These are phyloP conservation scores for Umbilicaria muhlenbergii DNA, from an alignment of 495 filamentous ascomycete species.

Conservation along the genomic window DNA sequence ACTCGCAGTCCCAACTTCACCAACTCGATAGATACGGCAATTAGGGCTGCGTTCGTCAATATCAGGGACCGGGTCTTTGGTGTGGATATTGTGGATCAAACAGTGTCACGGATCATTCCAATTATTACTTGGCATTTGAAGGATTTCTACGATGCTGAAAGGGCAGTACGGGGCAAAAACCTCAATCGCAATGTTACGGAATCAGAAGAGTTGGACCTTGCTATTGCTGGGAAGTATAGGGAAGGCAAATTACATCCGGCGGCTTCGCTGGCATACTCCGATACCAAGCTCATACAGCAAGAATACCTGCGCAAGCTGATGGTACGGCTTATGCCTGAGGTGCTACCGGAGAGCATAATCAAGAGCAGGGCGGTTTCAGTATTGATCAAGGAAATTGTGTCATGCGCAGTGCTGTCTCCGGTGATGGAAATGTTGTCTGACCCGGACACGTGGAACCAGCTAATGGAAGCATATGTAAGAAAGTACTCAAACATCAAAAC, in stretches of 20 bases:
- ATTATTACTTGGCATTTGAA: slow-evolving; percentile 82
- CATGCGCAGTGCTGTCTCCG: slow-evolving; percentile 60
- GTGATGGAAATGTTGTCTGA: slow-evolving; percentile 60
- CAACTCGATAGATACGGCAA: slow-evolving; percentile 67
- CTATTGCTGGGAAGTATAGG: slow-evolving; percentile 82
- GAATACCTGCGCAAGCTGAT: slow-evolving; percentile 66
- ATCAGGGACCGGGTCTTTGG: slow-evolving; percentile 52
- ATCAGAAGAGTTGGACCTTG: slow-evolving; percentile 85
- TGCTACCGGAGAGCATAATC: slow-evolving; percentile 59
- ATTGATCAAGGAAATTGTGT: slow-evolving; percentile 68
- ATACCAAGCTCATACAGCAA: slow-evolving; percentile 70
- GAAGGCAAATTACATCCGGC: slow-evolving; percentile 84
- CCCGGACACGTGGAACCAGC: slow-evolving; percentile 92
- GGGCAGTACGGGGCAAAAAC: slow-evolving; percentile 69
- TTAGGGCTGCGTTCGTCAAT: slow-evolving; percentile 57
- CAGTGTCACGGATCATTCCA: slow-evolving; percentile 70
- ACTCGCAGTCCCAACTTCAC: slow-evolving; percentile 64
- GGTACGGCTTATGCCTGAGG: slow-evolving; percentile 49
- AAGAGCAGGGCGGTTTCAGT: slow-evolving; percentile 66
- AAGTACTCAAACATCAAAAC: too few species aligned
- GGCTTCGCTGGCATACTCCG: slow-evolving; percentile 63
- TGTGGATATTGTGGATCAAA: slow-evolving; percentile 65
- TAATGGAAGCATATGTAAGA: slow-evolving; percentile 61
- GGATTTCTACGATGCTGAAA: slow-evolving; percentile 83
- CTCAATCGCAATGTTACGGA: slow-evolving; percentile 84